Evolutionary conservation across 139 green algal species (phyloP), one percentile per base, ranked within the genome.

Genomic region (Tetraselmis chui): DNA sequence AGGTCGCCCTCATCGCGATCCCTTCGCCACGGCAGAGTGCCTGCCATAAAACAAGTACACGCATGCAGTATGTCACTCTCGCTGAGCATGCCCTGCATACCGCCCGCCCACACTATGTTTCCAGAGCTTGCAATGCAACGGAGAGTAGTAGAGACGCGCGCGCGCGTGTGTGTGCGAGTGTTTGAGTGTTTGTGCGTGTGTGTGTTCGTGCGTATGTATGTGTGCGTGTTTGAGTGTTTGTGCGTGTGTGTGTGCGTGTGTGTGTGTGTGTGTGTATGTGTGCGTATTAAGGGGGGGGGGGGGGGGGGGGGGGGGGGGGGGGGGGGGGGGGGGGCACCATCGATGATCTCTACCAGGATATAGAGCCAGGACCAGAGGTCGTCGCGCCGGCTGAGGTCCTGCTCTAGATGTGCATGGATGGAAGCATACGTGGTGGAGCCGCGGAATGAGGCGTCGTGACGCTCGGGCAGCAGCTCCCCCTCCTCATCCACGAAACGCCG

Each of bases 291-390:
- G n/a, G n/a, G n/a, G n/a, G n/a, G n/a, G n/a, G n/a, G n/a, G n/a
- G n/a, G n/a, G n/a, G n/a, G n/a, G n/a, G n/a, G n/a, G n/a, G n/a
- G n/a, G n/a, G n/a, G n/a, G n/a, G n/a, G n/a, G n/a, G n/a, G n/a
- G n/a, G n/a, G n/a, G n/a, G n/a, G n/a, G n/a, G n/a, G n/a, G n/a
- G n/a, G n/a, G n/a, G 81, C 76, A 0, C 90, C 91, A 18, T 86
- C 83, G 26, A 94, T 2, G 58, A 97, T 86, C 87, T 98, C 95
- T 2, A 93, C 88, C 79, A 98, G 32, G 67, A 94, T 91, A 81
- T 97, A 98, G 0, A 97, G 82, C 91, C 96, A 95, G 74, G 82
- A 90, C 95, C 95, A 98, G 59, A 98, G 81, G 89, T 98, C 95
- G 81, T 98, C 95, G 18, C 93, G 29, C n/a, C 93, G 86, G 28